phyloP scores from a whole-genome alignment of 2,329 filamentous ascomycete species.

The Ophiocordyceps robertsii region DNA sequence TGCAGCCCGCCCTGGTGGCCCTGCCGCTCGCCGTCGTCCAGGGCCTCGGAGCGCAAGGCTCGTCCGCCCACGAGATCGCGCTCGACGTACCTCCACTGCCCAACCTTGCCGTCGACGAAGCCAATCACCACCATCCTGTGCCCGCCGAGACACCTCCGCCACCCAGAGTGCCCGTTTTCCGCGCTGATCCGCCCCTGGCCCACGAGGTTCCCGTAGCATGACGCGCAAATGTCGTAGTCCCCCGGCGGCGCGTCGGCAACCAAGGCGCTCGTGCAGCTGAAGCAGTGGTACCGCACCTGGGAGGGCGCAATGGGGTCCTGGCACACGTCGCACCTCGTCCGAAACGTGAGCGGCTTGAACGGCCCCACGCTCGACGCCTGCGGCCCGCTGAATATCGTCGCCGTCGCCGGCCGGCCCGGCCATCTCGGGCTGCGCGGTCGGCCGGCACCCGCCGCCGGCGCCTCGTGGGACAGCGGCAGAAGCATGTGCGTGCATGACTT shows the following conservation, averaged over 20 bases:
- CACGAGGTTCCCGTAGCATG: slow-evolving; percentile 62
- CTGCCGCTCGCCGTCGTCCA: slow-evolving; percentile 19
- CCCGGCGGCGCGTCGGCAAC: slow-evolving; percentile 39
- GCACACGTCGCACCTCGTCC: slow-evolving; percentile 69
- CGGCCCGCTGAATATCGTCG: slow-evolving; percentile 33
- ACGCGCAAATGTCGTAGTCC: slow-evolving; percentile 76
- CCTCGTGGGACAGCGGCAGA: slow-evolving; percentile 57
- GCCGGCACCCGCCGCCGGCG: slow-evolving; percentile 14
- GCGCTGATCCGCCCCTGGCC: slow-evolving; percentile 49
- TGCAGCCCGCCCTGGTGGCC: slow-evolving; percentile 20
- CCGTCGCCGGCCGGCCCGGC: slow-evolving; percentile 30
- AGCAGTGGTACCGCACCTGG: slow-evolving; percentile 67
- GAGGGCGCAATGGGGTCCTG: slow-evolving; percentile 56
- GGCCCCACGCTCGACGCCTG: slow-evolving; percentile 31
- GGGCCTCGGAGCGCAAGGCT: slow-evolving; percentile 47
- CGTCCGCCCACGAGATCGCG: slow-evolving; percentile 67
- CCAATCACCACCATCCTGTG: slow-evolving; percentile 77
- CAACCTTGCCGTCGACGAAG: slow-evolving; percentile 56
- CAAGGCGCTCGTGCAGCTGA: slow-evolving; percentile 46
- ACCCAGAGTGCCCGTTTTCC: slow-evolving; percentile 68
- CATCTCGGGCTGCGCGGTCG: slow-evolving; percentile 28
- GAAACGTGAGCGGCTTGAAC: slow-evolving; percentile 59
- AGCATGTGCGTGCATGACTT: slow-evolving; percentile 71
- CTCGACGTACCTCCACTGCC: slow-evolving; percentile 54
- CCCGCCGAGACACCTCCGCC: slow-evolving; percentile 67